A percentile compares a stretch with the other conserved stretches of the same genome.
phyloP scores from a whole-genome alignment of 768 basidiomycete genomes.

The Psilocybe subaeruginosa region DNA sequence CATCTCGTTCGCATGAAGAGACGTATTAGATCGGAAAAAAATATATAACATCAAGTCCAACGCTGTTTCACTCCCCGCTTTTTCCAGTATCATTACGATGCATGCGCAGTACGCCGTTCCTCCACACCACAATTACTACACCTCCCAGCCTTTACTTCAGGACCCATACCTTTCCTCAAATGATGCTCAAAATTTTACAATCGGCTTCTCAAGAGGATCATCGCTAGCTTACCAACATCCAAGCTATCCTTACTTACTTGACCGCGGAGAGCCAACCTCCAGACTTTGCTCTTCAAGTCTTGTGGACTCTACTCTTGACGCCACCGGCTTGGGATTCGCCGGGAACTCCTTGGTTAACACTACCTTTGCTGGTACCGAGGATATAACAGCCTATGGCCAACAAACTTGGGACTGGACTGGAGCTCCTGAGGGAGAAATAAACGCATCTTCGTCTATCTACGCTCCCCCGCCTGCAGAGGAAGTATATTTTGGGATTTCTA shows the following conservation, averaged over 20 bases:
- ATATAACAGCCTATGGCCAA: conserved; percentile 37
- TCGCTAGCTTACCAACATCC: conserved; percentile 46
- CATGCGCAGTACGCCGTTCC: conserved; percentile 36
- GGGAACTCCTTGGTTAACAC: conserved; percentile 29
- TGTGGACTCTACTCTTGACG: conserved; percentile 37
- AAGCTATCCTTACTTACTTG: conserved; percentile 43
- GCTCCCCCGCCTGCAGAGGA: conserved; percentile 22
- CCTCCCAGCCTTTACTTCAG: conserved; percentile 16
- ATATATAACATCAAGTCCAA: conserved; percentile 47
- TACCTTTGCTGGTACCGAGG: conserved; percentile 41
- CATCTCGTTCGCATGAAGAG: conserved; percentile 31
- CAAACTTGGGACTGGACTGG: conserved; percentile 31
- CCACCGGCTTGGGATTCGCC: conserved; percentile 49
- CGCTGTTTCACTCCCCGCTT: conserved; percentile 34
- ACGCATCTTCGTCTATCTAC: conserved; percentile 32
- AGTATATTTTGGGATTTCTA: conserved; percentile 27
- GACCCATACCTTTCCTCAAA: conserved; percentile 34
- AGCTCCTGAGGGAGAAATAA: conserved; percentile 32
- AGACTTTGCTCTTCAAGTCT: conserved; percentile 34
- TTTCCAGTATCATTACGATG: conserved; percentile 33
- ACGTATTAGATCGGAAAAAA: conserved; percentile 47
- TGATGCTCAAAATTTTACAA: conserved; percentile 35
- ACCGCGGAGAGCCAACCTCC: conserved; percentile 41
- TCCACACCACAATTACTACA: conserved; percentile 34
- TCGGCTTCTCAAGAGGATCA: conserved; percentile 56